Percentiles rank a stretch among this genome's conserved stretches.
Evolutionary conservation across 2,329 filamentous ascomycete genomes (phyloP).

Genomic region (Sarocladium strictum): DNA sequence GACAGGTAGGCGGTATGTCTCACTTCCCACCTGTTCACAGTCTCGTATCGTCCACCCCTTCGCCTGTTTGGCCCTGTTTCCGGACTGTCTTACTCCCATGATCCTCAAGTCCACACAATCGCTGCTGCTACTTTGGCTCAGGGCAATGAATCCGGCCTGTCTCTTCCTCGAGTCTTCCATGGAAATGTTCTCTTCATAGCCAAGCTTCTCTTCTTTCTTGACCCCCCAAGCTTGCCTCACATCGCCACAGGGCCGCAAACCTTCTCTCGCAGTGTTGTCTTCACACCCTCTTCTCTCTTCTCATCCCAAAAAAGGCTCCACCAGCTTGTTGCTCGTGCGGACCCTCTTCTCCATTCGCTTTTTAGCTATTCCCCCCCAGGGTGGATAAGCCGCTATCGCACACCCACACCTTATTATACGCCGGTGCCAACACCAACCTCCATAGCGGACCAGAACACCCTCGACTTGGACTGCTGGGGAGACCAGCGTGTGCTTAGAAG

Average conservation of each 20-base stretch:
- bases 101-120: neutral
- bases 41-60: neutral
- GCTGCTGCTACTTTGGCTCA: too few species aligned
- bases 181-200: too few species aligned
- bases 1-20: neutral
- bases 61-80: conserved; percentile 6
- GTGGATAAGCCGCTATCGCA: conserved; percentile 1
- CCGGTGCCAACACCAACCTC: neutral
- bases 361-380: neutral
- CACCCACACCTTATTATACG: neutral
- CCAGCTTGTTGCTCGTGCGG: neutral
- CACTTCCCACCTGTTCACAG: neutral
- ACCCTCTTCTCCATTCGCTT: conserved; percentile 2
- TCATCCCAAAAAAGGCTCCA: neutral
- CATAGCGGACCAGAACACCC: neutral
- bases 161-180: too few species aligned
- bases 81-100: conserved; percentile 4
- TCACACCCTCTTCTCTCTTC: conserved; percentile 6
- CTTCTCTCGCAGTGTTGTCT: too few species aligned
- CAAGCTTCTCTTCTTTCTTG: too few species aligned
- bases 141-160: too few species aligned
- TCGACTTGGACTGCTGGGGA: neutral
- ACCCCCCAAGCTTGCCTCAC: neutral
- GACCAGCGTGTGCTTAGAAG: too few species aligned
- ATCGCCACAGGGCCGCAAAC: neutral